Percentiles rank a stretch among this genome's conserved stretches.
Conservation (phyloP, 345 rosid genomes). For the Dovyalis caffra region DNA sequence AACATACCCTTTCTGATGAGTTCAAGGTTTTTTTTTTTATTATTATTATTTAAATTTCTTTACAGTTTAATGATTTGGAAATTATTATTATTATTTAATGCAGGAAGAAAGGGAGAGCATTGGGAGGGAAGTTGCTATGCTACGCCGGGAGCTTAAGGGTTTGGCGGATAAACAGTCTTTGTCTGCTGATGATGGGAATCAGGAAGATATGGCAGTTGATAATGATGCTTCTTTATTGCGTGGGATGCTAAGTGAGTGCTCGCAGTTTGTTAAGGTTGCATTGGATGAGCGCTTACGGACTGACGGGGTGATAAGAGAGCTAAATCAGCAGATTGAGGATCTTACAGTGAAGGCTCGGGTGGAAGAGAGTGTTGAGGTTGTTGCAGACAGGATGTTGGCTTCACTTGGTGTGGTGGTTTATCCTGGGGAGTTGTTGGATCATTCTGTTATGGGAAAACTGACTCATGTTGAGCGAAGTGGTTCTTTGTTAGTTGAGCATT, state of each 20-base stretch:
- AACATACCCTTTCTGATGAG: not conserved
- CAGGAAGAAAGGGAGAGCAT: slow-evolving; percentile 58
- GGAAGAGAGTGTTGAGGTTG: slow-evolving; percentile 44
- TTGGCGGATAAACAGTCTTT: slow-evolving; percentile 28
- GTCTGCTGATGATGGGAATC: slow-evolving; percentile 15
- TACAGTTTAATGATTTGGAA: not conserved
- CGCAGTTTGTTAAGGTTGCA: slow-evolving; percentile 39
- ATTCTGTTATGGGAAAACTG: slow-evolving; percentile 48
- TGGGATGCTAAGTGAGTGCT: slow-evolving; percentile 47
- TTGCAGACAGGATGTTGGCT: slow-evolving; percentile 58
- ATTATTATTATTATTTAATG: slow-evolving; percentile 2
- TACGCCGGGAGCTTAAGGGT: slow-evolving; percentile 44
- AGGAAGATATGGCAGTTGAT: slow-evolving; percentile 14
- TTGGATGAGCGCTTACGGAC: slow-evolving; percentile 40
- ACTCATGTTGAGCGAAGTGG: slow-evolving; percentile 58
- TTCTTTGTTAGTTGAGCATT: slow-evolving; percentile 53
- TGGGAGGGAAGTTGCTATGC: slow-evolving; percentile 40
- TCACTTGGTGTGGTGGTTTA: slow-evolving; percentile 54
- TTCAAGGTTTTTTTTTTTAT: slow-evolving; percentile 5
- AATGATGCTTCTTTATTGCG: slow-evolving; percentile 11
- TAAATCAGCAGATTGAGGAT: slow-evolving; percentile 57
- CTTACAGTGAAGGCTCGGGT: slow-evolving; percentile 47
- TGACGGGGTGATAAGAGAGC: slow-evolving; percentile 44
- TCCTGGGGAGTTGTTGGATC: slow-evolving; percentile 55
- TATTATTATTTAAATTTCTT: not conserved